Evolutionary conservation across 108 stramenopile genomes (phyloP), one percentile per base, ranked within the genome.

Genomic region (Cyclotella atomus): DNA sequence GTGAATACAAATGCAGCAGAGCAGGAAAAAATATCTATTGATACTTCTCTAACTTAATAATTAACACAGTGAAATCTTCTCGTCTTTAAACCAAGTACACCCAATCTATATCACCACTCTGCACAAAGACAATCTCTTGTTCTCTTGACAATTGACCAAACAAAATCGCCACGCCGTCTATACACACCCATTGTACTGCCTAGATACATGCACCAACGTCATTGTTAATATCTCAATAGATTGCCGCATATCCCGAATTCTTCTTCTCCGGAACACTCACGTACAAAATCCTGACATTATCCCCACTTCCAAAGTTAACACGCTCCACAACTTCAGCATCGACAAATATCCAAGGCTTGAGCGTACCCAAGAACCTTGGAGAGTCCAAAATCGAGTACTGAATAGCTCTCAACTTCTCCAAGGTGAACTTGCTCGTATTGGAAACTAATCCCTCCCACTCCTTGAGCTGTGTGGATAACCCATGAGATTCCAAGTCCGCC

Each of bases 261-360:
- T 82, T 82, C 36, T 68, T 73, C 43, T 77, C 73, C 19, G 88
- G 88, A 17, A 84, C 63, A 28, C 75, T 73, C 15, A 89, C 77
- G 21, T 77, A 75, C 65, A 86, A 49, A 32, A 77, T 71, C n/a
- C 92, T 73, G 4, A 88, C 85, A 43, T 56, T 70, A 47, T 70
- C 63, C 33, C 84, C 84, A 38, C 64, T 84, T 3, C 86, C 86
- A 65, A 93, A 73, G 59, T 93, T 93, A 20, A 85, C 75, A 10
- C 92, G 87, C 59, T 93, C 92, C 23, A 81, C 81, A 0, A 91
- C 82, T 28, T 73, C 71, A 0, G 73, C 85, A 55, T 89, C 54
- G 9, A 93, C 43, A 34, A 50, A 69, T 35, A 91, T 74, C 92
- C 92, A 93, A 6, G 88, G 88, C 19, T 74, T 62, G 21, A 69